Evolutionary conservation across 2,329 filamentous ascomycete genomes (phyloP), one percentile per base, ranked within the genome.

Genomic region (Clarireedia monteithiana): DNA sequence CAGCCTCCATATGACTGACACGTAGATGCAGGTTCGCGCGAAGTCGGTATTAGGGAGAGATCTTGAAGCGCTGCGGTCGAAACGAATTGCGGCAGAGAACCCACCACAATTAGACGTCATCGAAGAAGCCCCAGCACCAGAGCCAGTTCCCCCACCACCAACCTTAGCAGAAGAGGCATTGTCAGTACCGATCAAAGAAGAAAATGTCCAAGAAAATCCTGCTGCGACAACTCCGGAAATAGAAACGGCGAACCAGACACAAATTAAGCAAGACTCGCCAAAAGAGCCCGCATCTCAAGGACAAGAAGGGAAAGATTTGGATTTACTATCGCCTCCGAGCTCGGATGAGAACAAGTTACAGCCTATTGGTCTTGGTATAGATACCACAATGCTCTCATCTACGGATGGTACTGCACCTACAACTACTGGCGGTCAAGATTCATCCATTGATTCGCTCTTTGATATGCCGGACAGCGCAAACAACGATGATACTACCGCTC

Each of bases 11-110:
- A 26, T 27, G 42, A 27, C 58, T 56, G 42, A 63, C 61, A 5
- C 23, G 9, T 48, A n/a, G 12, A 24, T 42, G 15, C 58, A 80
- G 77, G 68, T 73, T 23, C 69, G 71, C 48, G 78, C 81, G 47
- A 85, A 83, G 65, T 76, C 80, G 2, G 76, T 80, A 14, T 59
- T 84, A 15, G 68, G 74, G 15, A 74, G 81, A 60, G 82, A 84
- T 60, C 71, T 83, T 6, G 76, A 78, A 53, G 62, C 62, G 51
- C 46, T 67, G 27, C 59, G 63, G 56, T 57, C 62, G 38, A 67
- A 67, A 58, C 60, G 63, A 58, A 53, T 62, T 39, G 67, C 63
- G 6, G 40, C 62, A 27, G 66, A 68, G 51, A 65, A 65, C 40
- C 67, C 66, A 24, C 54, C 50, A 20, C 58, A 58, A 26, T 48